Conservation (phyloP, 2,329 filamentous ascomycete genomes). For the Elsinoe batatas region DNA sequence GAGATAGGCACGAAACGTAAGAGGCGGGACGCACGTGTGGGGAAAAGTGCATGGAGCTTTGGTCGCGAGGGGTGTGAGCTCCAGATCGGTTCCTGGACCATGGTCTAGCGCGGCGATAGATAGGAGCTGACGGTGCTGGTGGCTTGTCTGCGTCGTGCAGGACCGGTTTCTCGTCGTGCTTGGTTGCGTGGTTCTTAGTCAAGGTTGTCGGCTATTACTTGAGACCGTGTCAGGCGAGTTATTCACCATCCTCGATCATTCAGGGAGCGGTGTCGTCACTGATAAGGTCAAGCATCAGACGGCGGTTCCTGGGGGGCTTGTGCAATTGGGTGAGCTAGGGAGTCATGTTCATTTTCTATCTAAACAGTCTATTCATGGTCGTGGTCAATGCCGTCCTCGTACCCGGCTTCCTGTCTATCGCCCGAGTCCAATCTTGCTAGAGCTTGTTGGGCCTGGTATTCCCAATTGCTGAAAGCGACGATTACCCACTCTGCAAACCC, state of each 20-base stretch:
- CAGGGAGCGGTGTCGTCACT: not conserved
- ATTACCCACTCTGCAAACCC: conserved; percentile 70
- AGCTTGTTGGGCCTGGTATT: conserved; percentile 59
- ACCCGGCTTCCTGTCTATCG: conserved; percentile 32
- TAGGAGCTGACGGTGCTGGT: not conserved
- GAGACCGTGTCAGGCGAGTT: conserved; percentile 5
- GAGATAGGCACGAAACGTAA: conserved; percentile 4
- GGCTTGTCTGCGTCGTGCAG: not conserved
- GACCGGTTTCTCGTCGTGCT: not conserved
- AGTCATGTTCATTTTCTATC: conserved; percentile 3
- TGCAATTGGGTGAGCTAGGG: not conserved
- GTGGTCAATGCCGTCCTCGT: conserved; percentile 20
- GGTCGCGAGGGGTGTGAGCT: not conserved
- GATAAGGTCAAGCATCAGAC: conserved; percentile 5
- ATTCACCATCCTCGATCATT: conserved; percentile 9
- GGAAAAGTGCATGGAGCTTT: not conserved
- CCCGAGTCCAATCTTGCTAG: conserved; percentile 57
- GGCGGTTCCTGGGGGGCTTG: not conserved
- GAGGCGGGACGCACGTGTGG: not conserved
- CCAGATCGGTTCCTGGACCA: conserved; percentile 10
- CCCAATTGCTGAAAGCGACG: conserved; percentile 69
- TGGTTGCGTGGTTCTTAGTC: not conserved
- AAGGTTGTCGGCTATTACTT: conserved; percentile 8
- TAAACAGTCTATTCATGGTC: conserved; percentile 5
- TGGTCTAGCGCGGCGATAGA: conserved; percentile 6